Evolutionary conservation across 345 rosid species (phyloP), one percentile per base, ranked within the genome.

Genomic region (Zanthoxylum bungeanum): DNA sequence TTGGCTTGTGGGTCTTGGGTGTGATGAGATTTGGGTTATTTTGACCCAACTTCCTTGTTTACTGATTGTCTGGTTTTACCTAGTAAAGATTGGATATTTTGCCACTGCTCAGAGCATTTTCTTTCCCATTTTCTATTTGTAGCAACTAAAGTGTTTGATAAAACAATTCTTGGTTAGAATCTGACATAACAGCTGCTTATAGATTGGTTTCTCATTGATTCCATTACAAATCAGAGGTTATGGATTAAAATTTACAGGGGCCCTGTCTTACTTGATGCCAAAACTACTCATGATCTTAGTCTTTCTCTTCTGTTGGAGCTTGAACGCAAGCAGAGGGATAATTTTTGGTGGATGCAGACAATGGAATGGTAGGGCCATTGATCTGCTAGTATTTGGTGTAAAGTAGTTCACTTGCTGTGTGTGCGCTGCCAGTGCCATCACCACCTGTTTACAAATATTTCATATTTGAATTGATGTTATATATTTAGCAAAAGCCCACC

Each of bases 331-430:
- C 27, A 61, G 34, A 9, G 37, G 37, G 34, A 9, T 9, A 24
- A 21, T 64, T 56, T 27, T 19, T 11, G 71, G 49, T 51, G 50
- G 66, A 49, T 28, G 55, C 39, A 14, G 52, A 40, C 28, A 19
- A 27, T 42, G 73, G 61, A 28, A 39, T 47, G 40, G 84, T 69
- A 49, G 84, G 85, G 25, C 75, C 80, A 21, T 36, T 0, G 64
- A 74, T 76, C 4, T 63, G 73, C 46, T 10, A 28, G 36, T 25
- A 68, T 78, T 81, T 75, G 83, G 66, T 81, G 78, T 76, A 66
- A 73, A 75, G 82, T 70, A 30, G 37, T 61, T 62, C 39, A 69
- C 64, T 51, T 73, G 61, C 70, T 72, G 75, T 56, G 69, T 69
- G 63, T 12, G 7, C 66, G 36, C 72, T 69, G 63, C 34, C 17